phyloP scores from a whole-genome alignment of 2,329 filamentous ascomycete species.

The Ophiostoma tasmaniense region DNA sequence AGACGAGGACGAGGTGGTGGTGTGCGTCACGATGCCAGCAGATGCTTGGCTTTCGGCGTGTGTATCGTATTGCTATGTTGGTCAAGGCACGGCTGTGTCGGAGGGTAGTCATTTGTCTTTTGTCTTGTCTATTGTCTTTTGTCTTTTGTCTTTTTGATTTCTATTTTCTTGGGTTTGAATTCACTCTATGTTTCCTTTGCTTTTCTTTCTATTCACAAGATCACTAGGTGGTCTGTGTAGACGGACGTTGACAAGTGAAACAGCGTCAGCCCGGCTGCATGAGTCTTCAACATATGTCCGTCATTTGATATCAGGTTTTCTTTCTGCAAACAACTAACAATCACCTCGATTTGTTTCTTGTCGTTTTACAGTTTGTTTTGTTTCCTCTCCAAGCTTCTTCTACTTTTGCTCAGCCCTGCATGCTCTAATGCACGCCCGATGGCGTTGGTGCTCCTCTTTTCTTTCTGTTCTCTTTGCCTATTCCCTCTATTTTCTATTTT shows the following conservation, averaged over 20 bases:
- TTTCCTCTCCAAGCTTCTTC: neutral
- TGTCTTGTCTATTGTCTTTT: neutral
- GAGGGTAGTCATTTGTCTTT: neutral
- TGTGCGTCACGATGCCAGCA: neutral
- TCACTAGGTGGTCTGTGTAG: neutral
- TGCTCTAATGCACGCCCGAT: conserved; percentile 2
- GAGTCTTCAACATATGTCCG: neutral
- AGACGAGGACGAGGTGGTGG: neutral
- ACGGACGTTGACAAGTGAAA: neutral
- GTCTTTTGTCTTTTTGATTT: neutral
- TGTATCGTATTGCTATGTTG: neutral
- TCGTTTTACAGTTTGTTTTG: neutral
- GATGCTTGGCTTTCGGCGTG: neutral
- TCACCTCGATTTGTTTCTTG: neutral
- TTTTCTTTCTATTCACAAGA: neutral
- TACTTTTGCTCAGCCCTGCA: neutral
- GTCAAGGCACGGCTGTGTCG: neutral
- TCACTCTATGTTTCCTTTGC: too few relatives aligned
- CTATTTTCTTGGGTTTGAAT: too few relatives aligned
- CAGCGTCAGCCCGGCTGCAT: neutral
- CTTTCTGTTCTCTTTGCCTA: too few relatives aligned
- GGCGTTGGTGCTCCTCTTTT: neutral
- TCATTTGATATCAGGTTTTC: neutral
- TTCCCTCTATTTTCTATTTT: neutral
- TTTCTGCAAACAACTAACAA: too few relatives aligned